Conservation (phyloP, 192 early-diverging fungal genomes). For the Tieghemiomyces parasiticus region DNA sequence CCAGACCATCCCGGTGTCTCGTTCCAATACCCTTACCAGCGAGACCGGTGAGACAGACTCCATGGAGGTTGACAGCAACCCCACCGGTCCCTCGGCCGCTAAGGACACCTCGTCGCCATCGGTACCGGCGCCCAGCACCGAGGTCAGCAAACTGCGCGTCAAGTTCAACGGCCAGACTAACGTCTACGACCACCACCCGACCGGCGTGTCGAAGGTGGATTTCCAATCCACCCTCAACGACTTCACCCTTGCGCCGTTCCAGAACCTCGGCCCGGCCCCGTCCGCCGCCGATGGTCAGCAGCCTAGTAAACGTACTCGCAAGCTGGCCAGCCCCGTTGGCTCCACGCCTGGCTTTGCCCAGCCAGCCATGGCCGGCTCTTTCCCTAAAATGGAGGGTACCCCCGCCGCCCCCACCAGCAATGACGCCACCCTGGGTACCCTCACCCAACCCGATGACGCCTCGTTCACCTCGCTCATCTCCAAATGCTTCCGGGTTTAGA, state of each 20-base stretch:
- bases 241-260: constrained; percentile 4
- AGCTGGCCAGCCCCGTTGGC: background rate
- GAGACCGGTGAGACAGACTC: background rate
- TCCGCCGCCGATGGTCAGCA: background rate
- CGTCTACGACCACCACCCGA: background rate
- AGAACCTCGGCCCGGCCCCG: background rate
- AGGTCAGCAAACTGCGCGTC: background rate
- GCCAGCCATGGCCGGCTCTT: no score
- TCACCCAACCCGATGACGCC: background rate
- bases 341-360: background rate
- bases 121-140: background rate
- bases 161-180: background rate
- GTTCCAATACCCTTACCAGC: background rate
- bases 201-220: background rate
- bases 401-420: background rate
- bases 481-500: background rate
- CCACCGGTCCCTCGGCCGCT: background rate
- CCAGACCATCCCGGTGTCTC: background rate
- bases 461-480: background rate
- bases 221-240: constrained; percentile 1
- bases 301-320: background rate
- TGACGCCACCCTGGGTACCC: background rate
- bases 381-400: no score
- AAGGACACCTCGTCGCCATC: background rate
- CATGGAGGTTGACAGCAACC: background rate